These are phyloP conservation scores for Crithidia bombi DNA, from an alignment of 208 protist species.

Conservation along the genomic window DNA sequence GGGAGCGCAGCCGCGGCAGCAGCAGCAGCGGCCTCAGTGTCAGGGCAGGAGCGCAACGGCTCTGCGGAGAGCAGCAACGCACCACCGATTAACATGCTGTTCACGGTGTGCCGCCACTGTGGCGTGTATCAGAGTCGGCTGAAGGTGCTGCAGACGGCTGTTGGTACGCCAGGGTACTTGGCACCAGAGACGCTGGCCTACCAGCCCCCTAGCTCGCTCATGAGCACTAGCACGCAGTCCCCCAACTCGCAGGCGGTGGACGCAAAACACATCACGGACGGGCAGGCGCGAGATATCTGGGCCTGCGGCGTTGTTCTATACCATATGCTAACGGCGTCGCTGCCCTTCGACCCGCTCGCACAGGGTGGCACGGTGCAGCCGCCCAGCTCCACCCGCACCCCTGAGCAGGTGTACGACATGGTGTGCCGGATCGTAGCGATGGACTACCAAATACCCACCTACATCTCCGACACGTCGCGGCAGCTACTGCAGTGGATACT, in stretches of 20 bases:
- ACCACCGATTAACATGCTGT: slow-evolving; percentile 38
- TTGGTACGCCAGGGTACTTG: slow-evolving; percentile 74
- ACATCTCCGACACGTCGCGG: slow-evolving; percentile 41
- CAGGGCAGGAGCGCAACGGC: not conserved
- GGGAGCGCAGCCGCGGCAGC: not conserved
- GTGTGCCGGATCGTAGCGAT: slow-evolving; percentile 54
- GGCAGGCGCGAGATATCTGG: slow-evolving; percentile 94
- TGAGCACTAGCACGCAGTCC: slow-evolving; percentile 25
- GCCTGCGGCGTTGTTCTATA: slow-evolving; percentile 91
- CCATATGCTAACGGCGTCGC: slow-evolving; percentile 83
- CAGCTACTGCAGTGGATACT: slow-evolving; percentile 56
- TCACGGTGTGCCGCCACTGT: slow-evolving; percentile 48
- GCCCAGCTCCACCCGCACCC: slow-evolving; percentile 21
- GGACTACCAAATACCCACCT: slow-evolving; percentile 58
- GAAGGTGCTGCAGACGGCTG: slow-evolving; percentile 55
- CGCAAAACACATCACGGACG: slow-evolving; percentile 44
- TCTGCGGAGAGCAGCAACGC: not conserved
- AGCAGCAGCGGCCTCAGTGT: too few relatives aligned
- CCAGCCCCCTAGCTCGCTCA: slow-evolving; percentile 34
- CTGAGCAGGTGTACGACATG: slow-evolving; percentile 50
- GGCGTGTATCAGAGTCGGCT: slow-evolving; percentile 48
- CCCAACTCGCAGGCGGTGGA: not conserved
- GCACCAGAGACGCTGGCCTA: slow-evolving; percentile 84
- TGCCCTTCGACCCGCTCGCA: slow-evolving; percentile 76
- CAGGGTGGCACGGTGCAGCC: slow-evolving; percentile 31